Conservation (phyloP, 1,284 basidiomycete genomes). For the Leccinum fallax region DNA sequence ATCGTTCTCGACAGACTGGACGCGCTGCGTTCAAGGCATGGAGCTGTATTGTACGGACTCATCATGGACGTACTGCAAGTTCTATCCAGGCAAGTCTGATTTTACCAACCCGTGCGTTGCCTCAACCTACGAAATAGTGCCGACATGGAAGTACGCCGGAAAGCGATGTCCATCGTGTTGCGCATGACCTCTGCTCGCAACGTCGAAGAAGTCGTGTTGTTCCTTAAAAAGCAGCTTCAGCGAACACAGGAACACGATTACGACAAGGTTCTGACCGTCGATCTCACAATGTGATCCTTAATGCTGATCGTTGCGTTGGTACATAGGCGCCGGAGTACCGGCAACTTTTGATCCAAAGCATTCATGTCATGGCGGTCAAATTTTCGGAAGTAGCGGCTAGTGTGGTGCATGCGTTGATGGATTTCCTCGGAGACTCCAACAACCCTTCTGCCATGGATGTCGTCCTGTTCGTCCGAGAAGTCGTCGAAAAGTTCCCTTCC, state of each 20-base stretch:
- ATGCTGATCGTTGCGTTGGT: not conserved
- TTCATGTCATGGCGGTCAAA: conserved; percentile 95
- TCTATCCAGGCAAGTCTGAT: conserved; percentile 64
- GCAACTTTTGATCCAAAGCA: conserved; percentile 96
- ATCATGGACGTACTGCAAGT: conserved; percentile 97
- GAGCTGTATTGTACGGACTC: conserved; percentile 88
- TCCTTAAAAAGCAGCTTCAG: conserved; percentile 98
- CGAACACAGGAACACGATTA: conserved; percentile 86
- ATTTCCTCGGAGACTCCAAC: conserved; percentile 96
- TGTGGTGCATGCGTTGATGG: conserved; percentile 97
- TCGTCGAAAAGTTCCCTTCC: conserved; percentile 96
- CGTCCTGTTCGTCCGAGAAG: conserved; percentile 94
- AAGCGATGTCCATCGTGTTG: conserved; percentile 88
- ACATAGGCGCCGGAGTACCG: conserved; percentile 88
- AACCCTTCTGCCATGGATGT: conserved; percentile 96
- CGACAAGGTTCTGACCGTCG: conserved; percentile 62
- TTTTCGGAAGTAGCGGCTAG: conserved; percentile 98
- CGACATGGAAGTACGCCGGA: conserved; percentile 96
- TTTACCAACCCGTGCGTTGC: not conserved
- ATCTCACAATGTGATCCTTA: not conserved
- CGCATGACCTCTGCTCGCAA: conserved; percentile 95
- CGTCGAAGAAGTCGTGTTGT: conserved; percentile 96
- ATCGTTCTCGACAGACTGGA: conserved; percentile 97
- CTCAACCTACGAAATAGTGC: conserved; percentile 51
- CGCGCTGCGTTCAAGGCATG: conserved; percentile 82